Percentiles rank a stretch among this genome's conserved stretches.
phyloP scores from a whole-genome alignment of 2,329 filamentous ascomycete species.

The Phoma herbarum region DNA sequence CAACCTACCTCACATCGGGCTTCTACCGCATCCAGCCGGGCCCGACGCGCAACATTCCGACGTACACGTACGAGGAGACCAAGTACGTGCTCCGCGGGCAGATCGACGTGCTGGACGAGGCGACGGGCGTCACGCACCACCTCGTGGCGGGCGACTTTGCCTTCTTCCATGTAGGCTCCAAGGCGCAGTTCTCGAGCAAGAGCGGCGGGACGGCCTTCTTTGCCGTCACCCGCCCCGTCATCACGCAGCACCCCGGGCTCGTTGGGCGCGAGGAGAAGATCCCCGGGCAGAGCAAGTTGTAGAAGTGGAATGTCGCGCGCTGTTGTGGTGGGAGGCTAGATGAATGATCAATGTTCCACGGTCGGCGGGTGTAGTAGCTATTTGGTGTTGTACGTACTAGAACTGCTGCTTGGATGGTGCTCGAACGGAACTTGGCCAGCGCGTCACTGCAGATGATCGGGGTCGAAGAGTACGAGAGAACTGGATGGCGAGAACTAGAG shows the following conservation, averaged over 20 bases:
- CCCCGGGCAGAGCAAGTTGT: conserved; percentile 1
- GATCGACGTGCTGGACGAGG: conserved; percentile 39
- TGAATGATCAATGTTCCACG: no score
- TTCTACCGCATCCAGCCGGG: conserved; percentile 40
- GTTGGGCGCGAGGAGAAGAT: conserved; percentile 33
- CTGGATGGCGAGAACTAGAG: no score
- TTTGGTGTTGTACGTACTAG: no score
- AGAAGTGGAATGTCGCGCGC: background rate
- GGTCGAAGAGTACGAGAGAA: no score
- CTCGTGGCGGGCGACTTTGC: conserved; percentile 39
- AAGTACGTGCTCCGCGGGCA: conserved; percentile 39
- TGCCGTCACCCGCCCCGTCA: conserved; percentile 34
- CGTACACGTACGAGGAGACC: conserved; percentile 38
- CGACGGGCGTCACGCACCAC: conserved; percentile 36
- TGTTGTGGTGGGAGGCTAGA: no score
- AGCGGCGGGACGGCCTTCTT: conserved; percentile 35
- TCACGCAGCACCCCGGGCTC: conserved; percentile 30
- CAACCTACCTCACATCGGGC: conserved; percentile 36
- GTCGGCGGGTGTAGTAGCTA: no score
- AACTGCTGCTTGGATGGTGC: no score
- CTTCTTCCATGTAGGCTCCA: conserved; percentile 38
- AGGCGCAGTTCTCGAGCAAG: conserved; percentile 37
- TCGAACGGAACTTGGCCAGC: no score
- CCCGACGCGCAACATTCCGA: conserved; percentile 29
- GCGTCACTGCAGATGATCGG: no score